These are phyloP conservation scores for Eucalyptus albens DNA, from an alignment of 345 rosid genomes.

Conservation along the genomic window DNA sequence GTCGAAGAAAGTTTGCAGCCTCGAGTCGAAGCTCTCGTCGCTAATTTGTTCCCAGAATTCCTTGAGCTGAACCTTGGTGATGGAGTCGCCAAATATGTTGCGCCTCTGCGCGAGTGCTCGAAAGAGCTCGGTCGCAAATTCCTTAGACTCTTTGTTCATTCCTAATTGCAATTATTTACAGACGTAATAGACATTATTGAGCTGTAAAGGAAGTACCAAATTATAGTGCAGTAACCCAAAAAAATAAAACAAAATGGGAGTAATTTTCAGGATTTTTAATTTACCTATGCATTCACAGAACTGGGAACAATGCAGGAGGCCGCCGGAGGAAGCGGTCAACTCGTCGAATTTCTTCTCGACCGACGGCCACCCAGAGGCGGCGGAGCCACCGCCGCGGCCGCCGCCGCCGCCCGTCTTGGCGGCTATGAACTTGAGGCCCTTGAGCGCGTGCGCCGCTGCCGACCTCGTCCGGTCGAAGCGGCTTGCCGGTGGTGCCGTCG, in stretches of 20 bases:
- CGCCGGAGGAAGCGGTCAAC: constrained; percentile 37
- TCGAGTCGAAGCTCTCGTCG: constrained; percentile 82
- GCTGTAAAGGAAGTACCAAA: not conserved
- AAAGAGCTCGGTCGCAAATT: constrained; percentile 69
- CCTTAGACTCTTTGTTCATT: constrained; percentile 81
- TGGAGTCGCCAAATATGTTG: constrained; percentile 44
- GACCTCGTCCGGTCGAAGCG: constrained; percentile 63
- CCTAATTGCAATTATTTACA: constrained; percentile 14
- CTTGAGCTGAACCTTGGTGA: constrained; percentile 54
- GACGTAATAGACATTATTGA: not conserved
- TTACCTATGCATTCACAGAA: constrained; percentile 86
- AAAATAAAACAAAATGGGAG: not conserved
- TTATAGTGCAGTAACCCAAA: not conserved
- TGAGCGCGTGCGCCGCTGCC: constrained; percentile 63
- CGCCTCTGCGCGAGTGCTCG: constrained; percentile 62
- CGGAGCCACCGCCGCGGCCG: constrained; percentile 7
- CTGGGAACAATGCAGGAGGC: constrained; percentile 42
- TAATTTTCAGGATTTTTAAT: not conserved
- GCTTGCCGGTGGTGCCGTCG: constrained; percentile 8
- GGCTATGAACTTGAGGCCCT: constrained; percentile 80
- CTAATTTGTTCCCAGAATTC: constrained; percentile 72
- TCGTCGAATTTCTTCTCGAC: constrained; percentile 54
- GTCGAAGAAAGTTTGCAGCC: constrained; percentile 86
- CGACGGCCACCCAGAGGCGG: constrained; percentile 49
- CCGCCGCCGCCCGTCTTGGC: constrained; percentile 34